A percentile compares a stretch with the other conserved stretches of the same genome.
These are phyloP conservation scores for Eimeria praecox DNA, from an alignment of 169 alveolate genomes.

Conservation along the genomic window DNA sequence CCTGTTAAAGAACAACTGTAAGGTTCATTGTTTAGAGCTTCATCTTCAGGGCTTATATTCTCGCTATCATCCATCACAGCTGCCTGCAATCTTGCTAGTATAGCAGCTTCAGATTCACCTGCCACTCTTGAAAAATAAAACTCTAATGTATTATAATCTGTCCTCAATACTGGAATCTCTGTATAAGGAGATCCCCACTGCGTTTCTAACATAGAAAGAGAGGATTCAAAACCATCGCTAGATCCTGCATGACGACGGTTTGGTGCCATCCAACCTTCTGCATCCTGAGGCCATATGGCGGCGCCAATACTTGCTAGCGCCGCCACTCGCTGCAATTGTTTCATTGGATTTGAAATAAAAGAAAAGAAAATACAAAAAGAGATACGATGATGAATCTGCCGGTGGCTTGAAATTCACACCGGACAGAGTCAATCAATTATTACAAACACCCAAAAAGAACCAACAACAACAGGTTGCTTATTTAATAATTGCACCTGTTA, in stretches of 20 bases:
- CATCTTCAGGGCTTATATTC: not conserved
- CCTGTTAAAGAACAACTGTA: no score
- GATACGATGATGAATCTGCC: not conserved
- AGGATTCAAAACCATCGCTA: not conserved
- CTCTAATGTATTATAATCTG: not conserved
- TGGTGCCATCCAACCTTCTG: not conserved
- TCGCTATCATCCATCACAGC: no score
- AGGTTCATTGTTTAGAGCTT: not conserved
- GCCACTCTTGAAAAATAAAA: not conserved
- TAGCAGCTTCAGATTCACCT: not conserved
- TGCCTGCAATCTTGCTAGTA: not conserved
- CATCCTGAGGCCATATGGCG: not conserved
- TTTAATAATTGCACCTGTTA: no score
- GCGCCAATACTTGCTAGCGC: conserved; percentile 11
- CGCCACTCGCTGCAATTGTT: conserved; percentile 6
- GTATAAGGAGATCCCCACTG: conserved; percentile 43
- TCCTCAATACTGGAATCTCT: not conserved
- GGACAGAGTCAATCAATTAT: no score
- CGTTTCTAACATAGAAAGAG: conserved; percentile 1
- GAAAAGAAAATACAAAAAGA: not conserved
- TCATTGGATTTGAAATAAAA: not conserved
- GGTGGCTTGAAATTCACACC: no score
- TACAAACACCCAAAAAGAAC: no score
- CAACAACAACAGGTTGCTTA: no score
- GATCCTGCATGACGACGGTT: not conserved